Base-by-base conservation (phyloP, 345 rosid genomes). In the Erucastrum elatum region DNA sequence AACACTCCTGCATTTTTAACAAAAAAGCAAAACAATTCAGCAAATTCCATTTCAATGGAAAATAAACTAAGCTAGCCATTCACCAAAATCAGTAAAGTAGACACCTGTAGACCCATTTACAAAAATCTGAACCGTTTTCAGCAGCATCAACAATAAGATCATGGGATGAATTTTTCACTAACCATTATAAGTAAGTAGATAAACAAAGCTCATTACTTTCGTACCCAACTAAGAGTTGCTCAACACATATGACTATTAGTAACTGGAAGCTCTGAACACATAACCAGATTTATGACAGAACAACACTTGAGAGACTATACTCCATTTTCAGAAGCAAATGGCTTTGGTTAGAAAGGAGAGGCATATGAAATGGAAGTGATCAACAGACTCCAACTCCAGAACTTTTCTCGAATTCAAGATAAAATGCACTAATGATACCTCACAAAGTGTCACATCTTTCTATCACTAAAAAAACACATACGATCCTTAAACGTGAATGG, bases 1-100 rank as follows among this genome's bases (percentile, higher is more conserved):
- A 8, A n/a, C 2, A 69, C 2, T 59, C 70, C 83, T 75, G 83
- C 64, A 44, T 75, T 35, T 33, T 74, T 44, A 15, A 63, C 29
- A 75, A 63, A 75, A 63, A 21, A 55, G 26, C 31, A 39, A 39
- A 46, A 41, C 12, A 68, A 44, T n/a, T 44, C 26, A 56, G 33
- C 33, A 58, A 78, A 39, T 5, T 26, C 13, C 25, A n/a, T 70
- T 15, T 26, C 71, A 34, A 15, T 35, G 3, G 60, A 78, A 21
- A 21, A 21, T 21, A 21, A 21, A 21, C 30, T 69, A 51, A 51
- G 64, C 53, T 1, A 61, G 33, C 62, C 37, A 31, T 44, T 59
- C 25, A 33, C 56, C 25, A 26, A 29, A 76, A 0, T 27, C 49
- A 66, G 33, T 16, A 15, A 41, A 59, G 30, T 49, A 75, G 16